A percentile compares a stretch with the other conserved stretches of the same genome.
Evolutionary conservation across 352 stramenopile genomes (phyloP).

Genomic region (Phytophthora sansomeana): DNA sequence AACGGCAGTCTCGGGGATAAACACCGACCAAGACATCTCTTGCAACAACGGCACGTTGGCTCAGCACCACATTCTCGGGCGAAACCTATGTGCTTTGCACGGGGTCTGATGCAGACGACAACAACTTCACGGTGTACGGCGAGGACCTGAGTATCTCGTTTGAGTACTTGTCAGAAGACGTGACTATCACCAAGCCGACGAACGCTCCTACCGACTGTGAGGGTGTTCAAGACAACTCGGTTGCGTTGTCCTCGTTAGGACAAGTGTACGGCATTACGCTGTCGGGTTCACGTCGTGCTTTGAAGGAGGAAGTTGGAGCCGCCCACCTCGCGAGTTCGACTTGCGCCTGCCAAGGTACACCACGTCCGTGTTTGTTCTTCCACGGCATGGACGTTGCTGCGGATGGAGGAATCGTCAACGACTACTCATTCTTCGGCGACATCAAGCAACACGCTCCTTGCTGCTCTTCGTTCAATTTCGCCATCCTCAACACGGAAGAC

Average conservation of each 20-base stretch:
- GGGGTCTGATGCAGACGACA: conserved; percentile 11
- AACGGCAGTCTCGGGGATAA: conserved; percentile 37
- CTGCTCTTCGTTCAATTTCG: conserved; percentile 58
- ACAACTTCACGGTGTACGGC: conserved; percentile 43
- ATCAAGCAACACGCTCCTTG: conserved; percentile 60
- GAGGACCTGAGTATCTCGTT: conserved; percentile 43
- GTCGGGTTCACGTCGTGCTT: conserved; percentile 19
- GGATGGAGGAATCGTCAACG: conserved; percentile 40
- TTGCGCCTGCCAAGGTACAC: conserved; percentile 42
- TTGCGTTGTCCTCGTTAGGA: conserved; percentile 30
- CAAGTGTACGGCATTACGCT: conserved; percentile 34
- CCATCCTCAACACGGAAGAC: conserved; percentile 55
- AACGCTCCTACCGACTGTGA: conserved; percentile 31
- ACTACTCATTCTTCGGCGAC: conserved; percentile 52
- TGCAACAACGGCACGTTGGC: conserved; percentile 39
- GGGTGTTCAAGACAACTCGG: conserved; percentile 22
- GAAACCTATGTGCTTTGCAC: conserved; percentile 56
- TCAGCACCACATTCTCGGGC: conserved; percentile 39
- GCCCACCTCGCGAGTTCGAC: conserved; percentile 39
- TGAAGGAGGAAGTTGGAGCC: conserved; percentile 22
- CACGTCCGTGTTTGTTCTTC: conserved; percentile 61
- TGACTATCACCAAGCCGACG: conserved; percentile 30
- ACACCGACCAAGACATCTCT: conserved; percentile 50
- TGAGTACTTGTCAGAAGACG: conserved; percentile 34
- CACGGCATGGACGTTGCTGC: conserved; percentile 53